phyloP scores from a whole-genome alignment of 208 protist species.

The Naegleria fowleri region DNA sequence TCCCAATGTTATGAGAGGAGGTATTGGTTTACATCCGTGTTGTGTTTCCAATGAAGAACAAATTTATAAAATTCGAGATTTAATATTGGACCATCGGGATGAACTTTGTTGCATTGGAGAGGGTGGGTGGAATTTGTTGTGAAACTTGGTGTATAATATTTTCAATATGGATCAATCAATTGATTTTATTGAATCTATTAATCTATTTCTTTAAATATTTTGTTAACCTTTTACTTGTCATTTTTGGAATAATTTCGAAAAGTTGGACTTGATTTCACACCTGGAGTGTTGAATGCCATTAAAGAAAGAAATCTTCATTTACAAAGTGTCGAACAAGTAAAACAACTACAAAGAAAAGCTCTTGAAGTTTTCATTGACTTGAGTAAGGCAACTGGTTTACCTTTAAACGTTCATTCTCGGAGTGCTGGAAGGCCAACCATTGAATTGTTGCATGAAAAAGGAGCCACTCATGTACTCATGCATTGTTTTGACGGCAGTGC shows the following conservation, averaged over 20 bases:
- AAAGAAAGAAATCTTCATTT: neutral
- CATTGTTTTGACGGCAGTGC: conserved; percentile 24
- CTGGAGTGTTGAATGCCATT: neutral
- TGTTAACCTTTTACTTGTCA: neutral
- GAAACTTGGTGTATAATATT: too few relatives aligned
- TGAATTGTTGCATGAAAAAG: neutral
- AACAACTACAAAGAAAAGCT: neutral
- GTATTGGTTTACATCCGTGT: conserved; percentile 3
- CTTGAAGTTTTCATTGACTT: neutral
- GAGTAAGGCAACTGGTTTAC: neutral
- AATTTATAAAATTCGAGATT: neutral
- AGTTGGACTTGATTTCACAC: conserved; percentile 20
- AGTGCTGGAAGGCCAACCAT: conserved; percentile 13
- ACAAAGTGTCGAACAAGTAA: neutral
- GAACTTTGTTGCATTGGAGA: conserved; percentile 7
- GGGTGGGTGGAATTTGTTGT: neutral
- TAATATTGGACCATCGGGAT: neutral
- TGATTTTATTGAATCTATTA: too few relatives aligned
- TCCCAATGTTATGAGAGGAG: neutral
- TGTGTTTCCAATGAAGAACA: neutral
- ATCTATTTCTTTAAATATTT: too few relatives aligned
- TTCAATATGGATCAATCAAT: too few relatives aligned
- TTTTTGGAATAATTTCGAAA: neutral
- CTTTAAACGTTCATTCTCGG: conserved; percentile 8
- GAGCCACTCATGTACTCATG: neutral